phyloP scores from a whole-genome alignment of 768 basidiomycete genomes.

The Leccinellum rugosiceps region DNA sequence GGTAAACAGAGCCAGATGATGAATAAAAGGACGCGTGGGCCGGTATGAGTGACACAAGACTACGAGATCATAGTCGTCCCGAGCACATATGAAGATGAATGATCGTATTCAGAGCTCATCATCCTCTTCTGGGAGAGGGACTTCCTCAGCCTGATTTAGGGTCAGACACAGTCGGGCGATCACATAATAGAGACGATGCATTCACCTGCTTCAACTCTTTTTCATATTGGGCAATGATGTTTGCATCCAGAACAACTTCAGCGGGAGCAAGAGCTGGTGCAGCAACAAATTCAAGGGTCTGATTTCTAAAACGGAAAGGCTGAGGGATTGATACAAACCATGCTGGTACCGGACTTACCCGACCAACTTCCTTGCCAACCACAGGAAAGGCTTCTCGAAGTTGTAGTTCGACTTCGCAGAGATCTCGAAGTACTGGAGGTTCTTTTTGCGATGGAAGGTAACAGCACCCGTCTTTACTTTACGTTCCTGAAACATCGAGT shows the following conservation, averaged over 20 bases:
- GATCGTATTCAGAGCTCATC: constrained; percentile 63
- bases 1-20: constrained; percentile 17
- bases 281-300: constrained; percentile 89
- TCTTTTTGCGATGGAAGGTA: constrained; percentile 99
- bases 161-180: constrained; percentile 6
- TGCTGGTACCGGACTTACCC: constrained; percentile 54
- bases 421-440: constrained; percentile 99
- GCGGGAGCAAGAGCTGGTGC: constrained; percentile 94
- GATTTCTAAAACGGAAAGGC: constrained; percentile 54
- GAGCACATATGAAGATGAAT: constrained; percentile 17
- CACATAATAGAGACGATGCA: constrained; percentile 2
- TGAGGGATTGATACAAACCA: not conserved
- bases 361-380: constrained; percentile 97
- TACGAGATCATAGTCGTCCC: constrained; percentile 19
- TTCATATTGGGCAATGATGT: constrained; percentile 77
- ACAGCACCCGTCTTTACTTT: constrained; percentile 99
- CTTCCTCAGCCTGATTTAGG: constrained; percentile 66
- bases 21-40: constrained; percentile 11
- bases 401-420: constrained; percentile 99
- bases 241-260: constrained; percentile 80
- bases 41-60: constrained; percentile 21
- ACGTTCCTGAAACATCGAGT: constrained; percentile 68
- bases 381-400: constrained; percentile 99
- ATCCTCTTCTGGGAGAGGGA: constrained; percentile 97
- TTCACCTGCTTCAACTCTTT: constrained; percentile 67